Evolutionary conservation across 805 yeast genomes (phyloP).

Genomic region (Suhomyces tanzawaensis): DNA sequence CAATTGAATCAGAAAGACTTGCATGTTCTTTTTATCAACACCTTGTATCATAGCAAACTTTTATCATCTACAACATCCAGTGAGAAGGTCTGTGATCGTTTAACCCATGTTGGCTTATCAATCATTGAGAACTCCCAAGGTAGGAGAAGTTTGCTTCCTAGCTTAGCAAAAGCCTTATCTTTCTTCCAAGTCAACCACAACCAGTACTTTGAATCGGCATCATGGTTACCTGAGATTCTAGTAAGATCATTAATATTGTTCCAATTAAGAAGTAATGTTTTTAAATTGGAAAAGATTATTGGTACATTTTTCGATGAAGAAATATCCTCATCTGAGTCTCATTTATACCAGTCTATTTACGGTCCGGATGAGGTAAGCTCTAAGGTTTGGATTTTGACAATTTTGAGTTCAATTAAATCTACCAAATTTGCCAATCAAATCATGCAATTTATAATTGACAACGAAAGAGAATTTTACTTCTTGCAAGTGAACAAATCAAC

Average conservation of each 20-base stretch:
- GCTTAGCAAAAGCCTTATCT: constrained; percentile 47
- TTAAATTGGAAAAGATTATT: constrained; percentile 57
- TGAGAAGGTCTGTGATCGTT: constrained; percentile 21
- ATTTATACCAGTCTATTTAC: constrained; percentile 47
- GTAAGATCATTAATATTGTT: constrained; percentile 44
- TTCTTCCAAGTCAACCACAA: constrained; percentile 38
- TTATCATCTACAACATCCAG: constrained; percentile 35
- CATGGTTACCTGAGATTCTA: constrained; percentile 54
- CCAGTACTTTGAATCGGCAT: constrained; percentile 34
- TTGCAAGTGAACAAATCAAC: constrained; percentile 51
- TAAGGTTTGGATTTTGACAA: constrained; percentile 48
- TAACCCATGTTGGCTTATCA: constrained; percentile 38
- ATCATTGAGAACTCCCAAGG: constrained; percentile 52
- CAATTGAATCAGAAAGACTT: constrained; percentile 62
- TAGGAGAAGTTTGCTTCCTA: constrained; percentile 68
- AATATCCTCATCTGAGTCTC: constrained; percentile 12
- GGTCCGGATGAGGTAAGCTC: constrained; percentile 58
- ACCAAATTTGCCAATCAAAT: constrained; percentile 27
- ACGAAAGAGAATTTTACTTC: constrained; percentile 40
- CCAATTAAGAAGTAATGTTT: constrained; percentile 57
- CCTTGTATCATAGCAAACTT: constrained; percentile 43
- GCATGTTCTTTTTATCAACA: constrained; percentile 56
- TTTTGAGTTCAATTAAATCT: constrained; percentile 35
- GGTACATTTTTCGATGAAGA: constrained; percentile 49
- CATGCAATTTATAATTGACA: constrained; percentile 35